These are phyloP conservation scores for Porphyra umbilicalis DNA, from an alignment of 31 red algal species.

Conservation along the genomic window DNA sequence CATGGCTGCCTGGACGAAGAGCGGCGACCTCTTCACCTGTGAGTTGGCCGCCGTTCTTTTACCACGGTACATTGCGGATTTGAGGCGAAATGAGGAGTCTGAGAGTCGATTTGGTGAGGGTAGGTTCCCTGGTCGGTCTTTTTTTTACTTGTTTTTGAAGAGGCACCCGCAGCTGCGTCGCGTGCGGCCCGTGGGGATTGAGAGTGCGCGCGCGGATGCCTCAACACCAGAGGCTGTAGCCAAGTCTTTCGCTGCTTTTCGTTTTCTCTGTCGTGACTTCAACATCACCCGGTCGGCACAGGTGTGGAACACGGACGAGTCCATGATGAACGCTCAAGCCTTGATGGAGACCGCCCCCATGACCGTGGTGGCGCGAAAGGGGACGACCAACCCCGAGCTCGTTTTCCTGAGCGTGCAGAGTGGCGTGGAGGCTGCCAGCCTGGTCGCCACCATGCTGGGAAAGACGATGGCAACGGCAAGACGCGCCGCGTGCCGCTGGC, in stretches of 20 bases:
- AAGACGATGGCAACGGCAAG: neutral
- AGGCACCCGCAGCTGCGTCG: neutral
- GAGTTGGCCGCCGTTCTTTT: too few relatives aligned
- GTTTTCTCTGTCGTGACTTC: neutral
- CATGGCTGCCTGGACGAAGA: neutral
- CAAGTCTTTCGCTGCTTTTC: neutral
- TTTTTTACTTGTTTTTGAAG: neutral
- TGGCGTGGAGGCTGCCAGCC: neutral
- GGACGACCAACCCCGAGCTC: neutral
- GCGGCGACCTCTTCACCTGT: neutral
- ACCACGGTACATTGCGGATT: neutral
- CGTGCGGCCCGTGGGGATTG: neutral
- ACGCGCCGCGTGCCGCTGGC: neutral
- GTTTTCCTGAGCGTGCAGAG: too few relatives aligned
- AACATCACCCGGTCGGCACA: neutral
- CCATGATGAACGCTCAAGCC: neutral
- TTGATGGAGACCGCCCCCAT: neutral
- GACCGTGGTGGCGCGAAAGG: neutral
- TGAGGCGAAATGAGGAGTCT: neutral
- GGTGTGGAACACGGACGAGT: neutral
- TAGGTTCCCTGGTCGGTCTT: neutral
- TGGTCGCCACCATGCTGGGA: neutral
- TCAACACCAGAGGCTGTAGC: neutral
- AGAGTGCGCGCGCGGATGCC: neutral
- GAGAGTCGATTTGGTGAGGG: neutral